Percentiles rank a stretch among this genome's conserved stretches.
Conservation (phyloP, 805 yeast genomes). For the Ogataea pilisensis region DNA sequence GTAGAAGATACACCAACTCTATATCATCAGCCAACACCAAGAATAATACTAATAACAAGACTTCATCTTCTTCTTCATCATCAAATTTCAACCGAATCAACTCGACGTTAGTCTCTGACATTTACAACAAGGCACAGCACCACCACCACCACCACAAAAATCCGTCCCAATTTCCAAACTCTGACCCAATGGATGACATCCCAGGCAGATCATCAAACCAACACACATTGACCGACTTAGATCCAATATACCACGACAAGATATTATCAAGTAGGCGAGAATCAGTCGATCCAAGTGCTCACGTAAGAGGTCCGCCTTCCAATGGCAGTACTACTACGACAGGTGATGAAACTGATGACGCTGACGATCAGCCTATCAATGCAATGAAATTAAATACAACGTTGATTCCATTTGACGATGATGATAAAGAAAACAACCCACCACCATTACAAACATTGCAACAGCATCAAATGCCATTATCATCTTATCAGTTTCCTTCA, state of each 20-base stretch:
- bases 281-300: not conserved
- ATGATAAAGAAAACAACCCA: conserved; percentile 30
- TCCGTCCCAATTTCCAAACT: no score
- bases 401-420: conserved; percentile 47
- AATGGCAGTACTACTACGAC: conserved; percentile 1
- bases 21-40: no score
- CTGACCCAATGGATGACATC: conserved; percentile 5
- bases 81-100: no score
- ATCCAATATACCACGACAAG: conserved; percentile 20
- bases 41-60: no score
- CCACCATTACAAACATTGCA: conserved; percentile 4
- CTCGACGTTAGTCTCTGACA: no score
- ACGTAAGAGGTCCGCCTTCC: not conserved
- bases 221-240: conserved; percentile 25
- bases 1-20: conserved; percentile 1
- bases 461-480: not conserved
- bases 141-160: no score
- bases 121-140: no score
- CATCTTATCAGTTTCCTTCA: not conserved
- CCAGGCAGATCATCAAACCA: conserved; percentile 13
- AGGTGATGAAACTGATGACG: conserved; percentile 12
- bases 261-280: not conserved
- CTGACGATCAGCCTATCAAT: conserved; percentile 35
- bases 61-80: no score
- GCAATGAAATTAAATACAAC: conserved; percentile 56